Percentiles rank a stretch among this genome's conserved stretches.
Conservation (phyloP, 108 stramenopile species). For the Discostella pseudostelligera region DNA sequence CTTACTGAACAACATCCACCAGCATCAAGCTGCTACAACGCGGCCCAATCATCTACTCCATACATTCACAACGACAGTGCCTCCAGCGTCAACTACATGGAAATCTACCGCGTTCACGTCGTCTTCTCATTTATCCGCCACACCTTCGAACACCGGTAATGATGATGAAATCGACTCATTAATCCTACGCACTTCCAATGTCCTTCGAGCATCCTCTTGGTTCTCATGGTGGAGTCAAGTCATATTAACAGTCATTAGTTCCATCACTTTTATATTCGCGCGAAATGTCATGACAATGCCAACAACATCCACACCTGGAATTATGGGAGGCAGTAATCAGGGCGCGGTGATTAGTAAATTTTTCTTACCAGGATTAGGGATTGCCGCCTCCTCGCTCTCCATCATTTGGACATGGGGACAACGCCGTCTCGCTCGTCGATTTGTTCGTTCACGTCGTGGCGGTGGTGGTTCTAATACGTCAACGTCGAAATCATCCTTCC, state of each 20-base stretch:
- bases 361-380: constrained; percentile 61
- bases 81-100: no score
- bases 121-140: no score
- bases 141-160: no score
- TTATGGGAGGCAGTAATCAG: constrained; percentile 11
- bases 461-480: neutral
- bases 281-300: constrained; percentile 50
- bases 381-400: constrained; percentile 49
- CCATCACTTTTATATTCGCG: constrained; percentile 82
- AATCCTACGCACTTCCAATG: constrained; percentile 35
- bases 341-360: constrained; percentile 48
- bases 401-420: constrained; percentile 90
- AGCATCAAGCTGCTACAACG: no score
- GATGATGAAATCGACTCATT: constrained; percentile 34
- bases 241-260: constrained; percentile 70
- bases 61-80: no score
- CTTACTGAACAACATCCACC: no score
- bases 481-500: neutral
- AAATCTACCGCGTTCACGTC: no score
- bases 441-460: constrained; percentile 27
- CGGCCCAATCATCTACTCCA: no score
- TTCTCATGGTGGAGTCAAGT: constrained; percentile 89
- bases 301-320: constrained; percentile 1
- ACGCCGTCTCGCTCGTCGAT: constrained; percentile 63
- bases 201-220: constrained; percentile 60